Evolutionary conservation across 2,329 filamentous ascomycete species (phyloP).

Genomic region (Pezizomycotina sp.): DNA sequence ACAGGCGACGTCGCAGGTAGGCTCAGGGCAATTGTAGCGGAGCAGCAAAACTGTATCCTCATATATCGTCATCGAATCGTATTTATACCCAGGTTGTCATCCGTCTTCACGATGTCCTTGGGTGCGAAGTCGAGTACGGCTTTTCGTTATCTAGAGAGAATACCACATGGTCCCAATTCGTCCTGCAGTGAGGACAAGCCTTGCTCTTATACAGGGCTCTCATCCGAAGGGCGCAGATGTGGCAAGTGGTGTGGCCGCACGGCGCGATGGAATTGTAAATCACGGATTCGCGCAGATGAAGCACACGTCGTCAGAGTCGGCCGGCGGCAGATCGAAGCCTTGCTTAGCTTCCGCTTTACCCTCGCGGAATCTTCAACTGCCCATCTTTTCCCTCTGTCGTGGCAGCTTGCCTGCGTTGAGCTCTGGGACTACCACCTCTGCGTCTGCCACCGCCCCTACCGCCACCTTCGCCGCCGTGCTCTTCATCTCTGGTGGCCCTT

Average conservation of each 20-base stretch:
- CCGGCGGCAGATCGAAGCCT: too few relatives aligned
- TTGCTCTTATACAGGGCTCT: slow-evolving; percentile 91
- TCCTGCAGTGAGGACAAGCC: slow-evolving; percentile 76
- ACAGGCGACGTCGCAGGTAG: slow-evolving; percentile 68
- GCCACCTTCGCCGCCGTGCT: too few relatives aligned
- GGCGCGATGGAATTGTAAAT: slow-evolving; percentile 76
- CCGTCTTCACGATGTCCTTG: slow-evolving; percentile 56
- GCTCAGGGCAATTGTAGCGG: slow-evolving; percentile 86
- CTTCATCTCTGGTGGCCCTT: too few relatives aligned
- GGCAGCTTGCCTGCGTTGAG: too few relatives aligned
- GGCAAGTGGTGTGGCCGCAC: slow-evolving; percentile 91
- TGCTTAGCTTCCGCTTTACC: too few relatives aligned
- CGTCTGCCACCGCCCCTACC: too few relatives aligned
- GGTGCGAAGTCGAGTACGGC: slow-evolving; percentile 67
- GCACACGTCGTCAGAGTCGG: slow-evolving; percentile 73
- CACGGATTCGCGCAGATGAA: slow-evolving; percentile 91
- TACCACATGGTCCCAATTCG: slow-evolving; percentile 47
- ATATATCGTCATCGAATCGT: slow-evolving; percentile 73
- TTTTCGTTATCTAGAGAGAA: slow-evolving; percentile 79
- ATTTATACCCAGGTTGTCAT: slow-evolving; percentile 84
- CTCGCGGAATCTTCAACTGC: too few relatives aligned
- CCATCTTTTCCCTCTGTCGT: too few relatives aligned
- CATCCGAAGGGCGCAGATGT: slow-evolving; percentile 84
- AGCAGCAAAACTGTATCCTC: slow-evolving; percentile 78
- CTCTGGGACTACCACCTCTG: too few relatives aligned